These are phyloP conservation scores for Metschnikowia baotianmanensis DNA, from an alignment of 805 yeast genomes.

Conservation along the genomic window DNA sequence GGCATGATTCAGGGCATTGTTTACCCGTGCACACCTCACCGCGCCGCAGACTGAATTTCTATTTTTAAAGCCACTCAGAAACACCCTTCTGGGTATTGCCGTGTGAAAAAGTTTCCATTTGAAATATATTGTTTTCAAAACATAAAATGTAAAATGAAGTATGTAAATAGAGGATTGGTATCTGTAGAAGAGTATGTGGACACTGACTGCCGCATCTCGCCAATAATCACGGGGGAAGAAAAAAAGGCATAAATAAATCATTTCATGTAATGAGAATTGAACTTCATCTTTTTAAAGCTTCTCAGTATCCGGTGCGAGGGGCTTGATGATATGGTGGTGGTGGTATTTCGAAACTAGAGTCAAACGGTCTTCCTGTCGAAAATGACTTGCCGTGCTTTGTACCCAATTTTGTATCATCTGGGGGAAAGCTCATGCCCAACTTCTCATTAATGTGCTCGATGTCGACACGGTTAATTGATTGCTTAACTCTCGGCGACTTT, in stretches of 20 bases:
- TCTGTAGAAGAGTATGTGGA: no score
- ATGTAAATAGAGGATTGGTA: no score
- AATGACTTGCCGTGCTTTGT: constrained; percentile 4
- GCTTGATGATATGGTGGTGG: constrained; percentile 23
- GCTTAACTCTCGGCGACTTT: constrained; percentile 19
- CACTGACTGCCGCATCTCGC: no score
- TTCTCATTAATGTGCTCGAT: constrained; percentile 28
- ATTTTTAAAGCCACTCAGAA: constrained; percentile 2
- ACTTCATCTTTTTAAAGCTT: not conserved
- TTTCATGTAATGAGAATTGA: not conserved
- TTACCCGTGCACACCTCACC: not conserved
- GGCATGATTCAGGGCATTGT: constrained; percentile 7
- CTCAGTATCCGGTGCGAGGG: constrained; percentile 13
- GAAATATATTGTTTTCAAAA: not conserved
- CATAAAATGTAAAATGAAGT: no score
- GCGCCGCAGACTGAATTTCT: constrained; percentile 4
- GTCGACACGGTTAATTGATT: constrained; percentile 33
- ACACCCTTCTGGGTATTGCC: no score
- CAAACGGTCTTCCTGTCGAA: not conserved
- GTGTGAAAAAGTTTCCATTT: no score
- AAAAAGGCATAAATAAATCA: not conserved
- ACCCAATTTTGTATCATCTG: not conserved
- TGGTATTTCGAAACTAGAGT: constrained; percentile 13
- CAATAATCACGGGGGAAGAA: not conserved
- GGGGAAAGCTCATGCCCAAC: constrained; percentile 14